These are phyloP conservation scores for Dendrobium huoshanense DNA, from an alignment of 106 monocot genomes.

Conservation along the genomic window DNA sequence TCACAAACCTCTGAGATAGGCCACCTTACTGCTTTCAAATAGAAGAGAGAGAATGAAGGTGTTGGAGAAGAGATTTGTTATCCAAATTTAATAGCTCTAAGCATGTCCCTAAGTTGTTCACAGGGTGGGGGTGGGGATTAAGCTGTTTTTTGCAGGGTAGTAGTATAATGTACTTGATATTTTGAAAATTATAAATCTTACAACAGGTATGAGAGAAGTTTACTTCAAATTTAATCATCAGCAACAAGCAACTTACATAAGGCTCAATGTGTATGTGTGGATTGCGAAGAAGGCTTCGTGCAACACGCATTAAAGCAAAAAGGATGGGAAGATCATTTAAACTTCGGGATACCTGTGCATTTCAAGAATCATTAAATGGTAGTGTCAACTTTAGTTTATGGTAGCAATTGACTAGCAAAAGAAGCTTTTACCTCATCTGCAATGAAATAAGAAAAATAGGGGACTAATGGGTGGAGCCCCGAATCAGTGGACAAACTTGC, in stretches of 20 bases:
- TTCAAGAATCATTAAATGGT: neutral
- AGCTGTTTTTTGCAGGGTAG: neutral
- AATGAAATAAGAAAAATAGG: slow-evolving; percentile 93
- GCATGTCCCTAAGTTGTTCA: neutral
- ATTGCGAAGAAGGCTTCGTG: slow-evolving; percentile 85
- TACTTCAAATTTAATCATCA: neutral
- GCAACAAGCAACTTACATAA: slow-evolving; percentile 61
- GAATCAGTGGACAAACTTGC: slow-evolving; percentile 81
- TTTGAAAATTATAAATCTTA: neutral
- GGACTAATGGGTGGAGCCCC: slow-evolving; percentile 94
- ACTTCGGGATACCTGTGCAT: slow-evolving; percentile 57
- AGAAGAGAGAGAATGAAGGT: neutral
- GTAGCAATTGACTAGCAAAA: neutral
- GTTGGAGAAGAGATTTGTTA: neutral
- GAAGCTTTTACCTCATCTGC: slow-evolving; percentile 69
- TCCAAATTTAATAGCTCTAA: neutral
- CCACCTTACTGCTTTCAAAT: neutral
- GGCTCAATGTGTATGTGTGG: slow-evolving; percentile 94
- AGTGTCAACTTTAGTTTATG: neutral
- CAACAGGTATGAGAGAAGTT: neutral
- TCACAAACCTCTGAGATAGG: neutral
- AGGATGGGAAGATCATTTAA: slow-evolving; percentile 70
- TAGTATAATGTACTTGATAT: neutral
- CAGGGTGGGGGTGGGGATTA: neutral
- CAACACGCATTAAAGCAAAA: slow-evolving; percentile 89